Conservation (phyloP, 2,329 filamentous ascomycete genomes). For the Paraconiothyrium sp. region DNA sequence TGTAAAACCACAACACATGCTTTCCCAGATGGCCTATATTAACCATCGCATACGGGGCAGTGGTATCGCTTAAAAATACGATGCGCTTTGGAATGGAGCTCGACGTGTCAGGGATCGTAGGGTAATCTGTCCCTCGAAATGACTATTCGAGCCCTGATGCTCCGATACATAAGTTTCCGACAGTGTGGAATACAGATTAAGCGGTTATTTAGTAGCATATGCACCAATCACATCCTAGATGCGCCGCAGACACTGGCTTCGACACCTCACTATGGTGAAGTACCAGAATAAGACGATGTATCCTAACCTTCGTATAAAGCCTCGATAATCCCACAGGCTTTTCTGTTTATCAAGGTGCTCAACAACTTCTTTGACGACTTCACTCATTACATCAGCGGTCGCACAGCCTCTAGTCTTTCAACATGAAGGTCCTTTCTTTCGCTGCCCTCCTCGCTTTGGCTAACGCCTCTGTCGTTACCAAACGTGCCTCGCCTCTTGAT, state of each 20-base stretch:
- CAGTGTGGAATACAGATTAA: slow-evolving; percentile 8
- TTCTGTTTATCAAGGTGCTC: not conserved
- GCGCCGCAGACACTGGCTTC: not conserved
- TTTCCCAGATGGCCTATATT: slow-evolving; percentile 5
- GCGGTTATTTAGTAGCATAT: not conserved
- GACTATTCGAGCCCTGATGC: slow-evolving; percentile 16
- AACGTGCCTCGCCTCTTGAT: slow-evolving; percentile 45
- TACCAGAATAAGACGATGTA: not conserved
- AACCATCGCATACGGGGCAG: slow-evolving; percentile 4
- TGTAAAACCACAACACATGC: not conserved
- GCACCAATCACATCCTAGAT: slow-evolving; percentile 4
- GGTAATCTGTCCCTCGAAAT: slow-evolving; percentile 11
- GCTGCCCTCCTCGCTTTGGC: slow-evolving; percentile 20
- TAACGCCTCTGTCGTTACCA: slow-evolving; percentile 32
- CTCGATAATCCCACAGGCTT: not conserved
- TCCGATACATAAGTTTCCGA: slow-evolving; percentile 13
- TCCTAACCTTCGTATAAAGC: slow-evolving; percentile 5
- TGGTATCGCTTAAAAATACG: not conserved
- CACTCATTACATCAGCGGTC: slow-evolving; percentile 4
- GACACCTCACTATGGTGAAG: slow-evolving; percentile 1
- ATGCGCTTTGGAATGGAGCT: not conserved
- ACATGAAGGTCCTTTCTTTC: slow-evolving; percentile 23
- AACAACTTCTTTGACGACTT: slow-evolving; percentile 10
- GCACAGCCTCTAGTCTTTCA: slow-evolving; percentile 3
- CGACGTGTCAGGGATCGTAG: slow-evolving; percentile 2